Conservation (phyloP, 177 flowering plant genomes). For the Vitis hybrid region DNA sequence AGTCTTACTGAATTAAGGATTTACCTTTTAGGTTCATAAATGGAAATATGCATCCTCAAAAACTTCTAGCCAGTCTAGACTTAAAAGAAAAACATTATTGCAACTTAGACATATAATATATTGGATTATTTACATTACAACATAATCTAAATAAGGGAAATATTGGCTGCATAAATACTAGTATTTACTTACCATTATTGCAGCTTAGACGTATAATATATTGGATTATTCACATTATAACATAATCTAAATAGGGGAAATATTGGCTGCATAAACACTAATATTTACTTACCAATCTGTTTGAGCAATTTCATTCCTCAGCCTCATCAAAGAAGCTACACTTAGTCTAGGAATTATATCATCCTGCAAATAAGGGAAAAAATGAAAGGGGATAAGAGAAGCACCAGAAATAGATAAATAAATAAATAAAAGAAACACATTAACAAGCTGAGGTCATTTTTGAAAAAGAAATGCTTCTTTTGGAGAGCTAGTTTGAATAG, state of each 20-base stretch:
- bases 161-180: not conserved
- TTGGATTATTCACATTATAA: not conserved
- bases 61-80: not conserved
- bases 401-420: slow-evolving; percentile 4
- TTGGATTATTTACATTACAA: not conserved
- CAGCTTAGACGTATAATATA: not conserved
- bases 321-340: slow-evolving; percentile 64
- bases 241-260: not conserved
- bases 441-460: too few species aligned
- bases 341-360: slow-evolving; percentile 89
- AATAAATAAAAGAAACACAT: not conserved
- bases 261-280: not conserved
- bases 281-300: slow-evolving; percentile 76
- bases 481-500: not conserved
- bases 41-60: too few species aligned
- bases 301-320: slow-evolving; percentile 87
- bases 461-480: not conserved
- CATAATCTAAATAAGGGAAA: not conserved
- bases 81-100: not conserved
- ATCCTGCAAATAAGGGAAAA: slow-evolving; percentile 51
- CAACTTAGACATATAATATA: not conserved
- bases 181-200: slow-evolving; percentile 49
- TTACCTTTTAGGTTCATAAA: too few species aligned
- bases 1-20: too few species aligned
- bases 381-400: slow-evolving; percentile 7